Conservation (phyloP, 2,329 filamentous ascomycete species). For the Grosmannia huntii region DNA sequence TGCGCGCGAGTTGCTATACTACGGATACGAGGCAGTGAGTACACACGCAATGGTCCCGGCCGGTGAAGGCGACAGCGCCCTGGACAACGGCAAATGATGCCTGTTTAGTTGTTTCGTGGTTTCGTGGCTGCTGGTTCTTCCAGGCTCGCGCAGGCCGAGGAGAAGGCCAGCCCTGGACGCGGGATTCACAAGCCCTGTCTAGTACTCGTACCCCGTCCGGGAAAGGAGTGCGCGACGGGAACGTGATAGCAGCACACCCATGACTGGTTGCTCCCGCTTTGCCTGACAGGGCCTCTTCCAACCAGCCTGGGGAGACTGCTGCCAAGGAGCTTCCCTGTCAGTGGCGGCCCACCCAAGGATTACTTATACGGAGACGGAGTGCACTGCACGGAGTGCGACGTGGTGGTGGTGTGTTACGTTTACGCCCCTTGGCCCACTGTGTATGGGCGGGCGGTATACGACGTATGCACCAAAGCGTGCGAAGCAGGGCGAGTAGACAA, state of each 20-base stretch:
- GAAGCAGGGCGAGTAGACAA: background rate
- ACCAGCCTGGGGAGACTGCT: background rate
- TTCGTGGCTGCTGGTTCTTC: too few relatives aligned
- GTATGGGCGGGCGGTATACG: background rate
- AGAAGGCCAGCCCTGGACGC: too few relatives aligned
- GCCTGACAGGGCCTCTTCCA: background rate
- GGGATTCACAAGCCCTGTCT: too few relatives aligned
- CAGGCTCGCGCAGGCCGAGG: too few relatives aligned
- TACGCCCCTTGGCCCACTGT: background rate
- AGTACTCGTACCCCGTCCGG: background rate
- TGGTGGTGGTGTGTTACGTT: background rate
- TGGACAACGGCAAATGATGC: too few relatives aligned
- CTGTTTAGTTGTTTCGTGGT: too few relatives aligned
- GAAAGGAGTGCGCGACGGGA: background rate
- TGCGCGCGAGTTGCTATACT: background rate
- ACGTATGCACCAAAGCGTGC: background rate
- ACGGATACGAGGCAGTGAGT: too few relatives aligned
- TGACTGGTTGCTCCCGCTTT: background rate
- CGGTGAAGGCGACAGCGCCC: too few relatives aligned
- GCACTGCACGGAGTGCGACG: background rate
- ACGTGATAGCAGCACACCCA: background rate
- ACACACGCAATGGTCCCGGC: too few relatives aligned
- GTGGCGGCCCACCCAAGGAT: background rate
- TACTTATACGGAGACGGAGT: background rate
- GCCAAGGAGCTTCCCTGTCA: background rate